Base-by-base conservation (phyloP, 768 basidiomycete genomes). In the Trametes cingulata region DNA sequence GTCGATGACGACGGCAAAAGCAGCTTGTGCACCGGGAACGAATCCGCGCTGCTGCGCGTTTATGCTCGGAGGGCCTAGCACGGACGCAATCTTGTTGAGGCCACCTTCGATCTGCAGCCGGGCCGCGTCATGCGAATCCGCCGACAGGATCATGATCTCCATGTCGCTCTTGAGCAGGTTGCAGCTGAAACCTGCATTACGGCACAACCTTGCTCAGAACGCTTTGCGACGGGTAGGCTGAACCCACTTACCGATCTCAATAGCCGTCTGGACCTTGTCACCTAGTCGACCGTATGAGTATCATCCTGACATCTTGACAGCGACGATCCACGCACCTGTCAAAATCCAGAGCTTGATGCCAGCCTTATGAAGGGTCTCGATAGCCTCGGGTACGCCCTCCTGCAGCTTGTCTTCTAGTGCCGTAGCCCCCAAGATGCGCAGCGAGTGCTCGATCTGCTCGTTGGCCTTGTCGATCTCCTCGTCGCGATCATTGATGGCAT, bases 321-420 rank as follows among this genome's bases (percentile, higher is more conserved):
- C 15, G 13, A 22, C 42, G 41, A 55, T 52, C 7, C 35, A 72
- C 76, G 36, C 57, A 90, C 91, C 95, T 36, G 96, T 98, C 49
- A 98, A 76, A 72, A 98, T 96, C 96, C 96, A 99, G 2, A 99
- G 73, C 75, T 98, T 99, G 78, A 99, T 97, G 13, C 96, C 96
- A 1, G 96, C 96, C 27, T 83, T 79, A 68, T 97, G 94, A 17
- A 99, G 79, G 56, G 82, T 88, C 65, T 93, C 94, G 64, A 99
- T 98, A 1, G 96, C 90, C 58, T 97, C 95, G 0, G 96, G 96
- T 0, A 99, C 96, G 12, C 96, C 96, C 69, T 91, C 93, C 69
- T 99, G 96, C 61, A 98, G 76, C 77, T 98, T 97, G 75, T 99
- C 96, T 73, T 99, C 96, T 58, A 99, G 75, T 1, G 96, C 96